These are phyloP conservation scores for Penicillium italicum DNA, from an alignment of 2,329 filamentous ascomycete species.

Conservation along the genomic window DNA sequence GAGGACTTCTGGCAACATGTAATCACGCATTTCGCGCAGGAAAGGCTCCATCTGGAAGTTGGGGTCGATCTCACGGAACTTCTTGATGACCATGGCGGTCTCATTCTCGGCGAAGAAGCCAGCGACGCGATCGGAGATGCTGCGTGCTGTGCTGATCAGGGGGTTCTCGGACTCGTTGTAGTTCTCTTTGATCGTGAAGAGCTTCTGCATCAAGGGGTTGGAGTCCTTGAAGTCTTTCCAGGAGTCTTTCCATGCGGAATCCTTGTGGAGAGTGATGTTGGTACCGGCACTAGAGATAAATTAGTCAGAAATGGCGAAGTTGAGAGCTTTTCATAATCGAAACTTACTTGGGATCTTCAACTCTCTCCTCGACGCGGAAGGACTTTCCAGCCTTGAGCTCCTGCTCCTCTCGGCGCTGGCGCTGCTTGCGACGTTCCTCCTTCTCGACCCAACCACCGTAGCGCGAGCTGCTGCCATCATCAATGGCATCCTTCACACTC, in stretches of 20 bases:
- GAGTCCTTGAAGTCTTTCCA: slow-evolving; percentile 93
- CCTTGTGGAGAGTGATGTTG: slow-evolving; percentile 92
- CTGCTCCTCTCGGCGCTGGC: slow-evolving; percentile 68
- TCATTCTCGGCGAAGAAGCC: slow-evolving; percentile 99
- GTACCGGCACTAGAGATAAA: slow-evolving; percentile 70
- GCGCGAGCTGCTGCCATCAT: slow-evolving; percentile 91
- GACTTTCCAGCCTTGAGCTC: slow-evolving; percentile 51
- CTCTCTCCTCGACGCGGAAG: slow-evolving; percentile 57
- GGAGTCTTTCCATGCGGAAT: slow-evolving; percentile 96
- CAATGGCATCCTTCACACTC: slow-evolving; percentile 89
- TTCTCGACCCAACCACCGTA: slow-evolving; percentile 98
- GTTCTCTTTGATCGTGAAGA: slow-evolving; percentile 79
- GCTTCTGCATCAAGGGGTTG: slow-evolving; percentile 79
- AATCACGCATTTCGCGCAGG: slow-evolving; percentile 91
- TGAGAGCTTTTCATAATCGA: not conserved
- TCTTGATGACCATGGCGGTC: slow-evolving; percentile 95
- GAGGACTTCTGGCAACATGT: slow-evolving; percentile 93
- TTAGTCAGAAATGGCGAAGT: slow-evolving; percentile 32
- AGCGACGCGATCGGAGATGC: slow-evolving; percentile 86
- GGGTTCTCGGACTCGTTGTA: slow-evolving; percentile 99
- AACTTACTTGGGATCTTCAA: slow-evolving; percentile 84
- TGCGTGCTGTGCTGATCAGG: slow-evolving; percentile 84
- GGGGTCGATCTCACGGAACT: slow-evolving; percentile 93
- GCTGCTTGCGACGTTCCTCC: slow-evolving; percentile 78
- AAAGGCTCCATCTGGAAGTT: slow-evolving; percentile 93